phyloP scores from a whole-genome alignment of 192 early-diverging fungal species.

The Mortierella claussenii region DNA sequence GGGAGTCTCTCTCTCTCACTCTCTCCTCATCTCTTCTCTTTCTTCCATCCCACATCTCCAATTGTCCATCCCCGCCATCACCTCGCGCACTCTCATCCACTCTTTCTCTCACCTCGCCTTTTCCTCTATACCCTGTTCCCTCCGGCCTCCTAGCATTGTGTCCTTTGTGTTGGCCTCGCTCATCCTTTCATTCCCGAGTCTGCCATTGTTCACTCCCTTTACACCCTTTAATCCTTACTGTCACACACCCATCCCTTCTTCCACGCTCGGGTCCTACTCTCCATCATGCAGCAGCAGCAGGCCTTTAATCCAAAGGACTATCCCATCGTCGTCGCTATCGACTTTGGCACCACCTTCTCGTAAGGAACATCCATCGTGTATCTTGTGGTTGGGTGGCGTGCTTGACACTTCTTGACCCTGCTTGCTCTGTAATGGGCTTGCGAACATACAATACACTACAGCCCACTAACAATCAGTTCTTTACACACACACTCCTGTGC shows the following conservation, averaged over 20 bases:
- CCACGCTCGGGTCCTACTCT: background rate
- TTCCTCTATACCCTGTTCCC: background rate
- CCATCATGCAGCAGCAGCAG: slow-evolving; percentile 14
- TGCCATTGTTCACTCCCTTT: background rate
- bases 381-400: background rate
- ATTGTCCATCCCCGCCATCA: background rate
- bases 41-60: background rate
- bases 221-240: background rate
- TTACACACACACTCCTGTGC: background rate
- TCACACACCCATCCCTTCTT: background rate
- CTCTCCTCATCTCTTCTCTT: slow-evolving; percentile 1
- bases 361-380: too few species aligned
- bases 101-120: background rate
- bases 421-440: background rate
- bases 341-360: slow-evolving; percentile 49
- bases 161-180: too few species aligned
- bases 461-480: background rate
- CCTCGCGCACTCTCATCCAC: background rate
- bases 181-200: background rate
- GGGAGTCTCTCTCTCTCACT: slow-evolving; percentile 16
- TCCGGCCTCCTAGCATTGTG: too few species aligned
- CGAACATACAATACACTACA: background rate
- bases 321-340: slow-evolving; percentile 46
- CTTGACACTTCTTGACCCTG: background rate
- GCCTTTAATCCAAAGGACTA: slow-evolving; percentile 39